These are phyloP conservation scores for Didymella pomorum DNA, from an alignment of 2,329 filamentous ascomycete species.

Conservation along the genomic window DNA sequence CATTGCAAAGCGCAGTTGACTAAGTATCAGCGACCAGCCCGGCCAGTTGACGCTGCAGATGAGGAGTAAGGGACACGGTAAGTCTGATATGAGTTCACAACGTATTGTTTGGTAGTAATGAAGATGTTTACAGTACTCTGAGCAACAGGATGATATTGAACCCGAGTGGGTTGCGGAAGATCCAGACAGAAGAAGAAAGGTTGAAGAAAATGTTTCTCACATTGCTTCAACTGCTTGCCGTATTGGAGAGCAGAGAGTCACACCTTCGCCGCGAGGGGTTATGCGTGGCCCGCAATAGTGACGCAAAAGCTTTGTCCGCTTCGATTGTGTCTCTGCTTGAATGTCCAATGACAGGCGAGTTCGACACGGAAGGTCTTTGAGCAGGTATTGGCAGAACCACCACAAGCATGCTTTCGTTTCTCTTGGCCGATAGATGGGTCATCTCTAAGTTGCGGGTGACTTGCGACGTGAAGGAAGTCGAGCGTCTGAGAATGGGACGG, in stretches of 20 bases:
- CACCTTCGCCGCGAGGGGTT: not conserved
- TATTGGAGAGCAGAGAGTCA: conserved; percentile 2
- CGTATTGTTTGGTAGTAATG: not conserved
- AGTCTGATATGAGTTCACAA: not conserved
- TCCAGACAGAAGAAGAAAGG: too few species aligned
- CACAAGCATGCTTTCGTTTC: not conserved
- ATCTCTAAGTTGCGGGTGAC: conserved; percentile 1
- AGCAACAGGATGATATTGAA: not conserved
- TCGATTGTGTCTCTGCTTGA: not conserved
- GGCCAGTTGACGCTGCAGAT: not conserved
- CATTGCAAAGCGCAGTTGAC: conserved; percentile 3
- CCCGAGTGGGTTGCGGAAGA: too few species aligned
- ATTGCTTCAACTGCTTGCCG: not conserved
- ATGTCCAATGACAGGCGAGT: not conserved
- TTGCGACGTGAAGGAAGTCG: not conserved
- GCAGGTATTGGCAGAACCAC: not conserved
- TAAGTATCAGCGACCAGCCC: not conserved
- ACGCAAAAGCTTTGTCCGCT: conserved; percentile 5
- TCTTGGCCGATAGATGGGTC: not conserved
- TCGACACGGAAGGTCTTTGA: not conserved
- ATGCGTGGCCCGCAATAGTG: not conserved
- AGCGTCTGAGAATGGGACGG: conserved; percentile 10
- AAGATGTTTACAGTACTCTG: not conserved
- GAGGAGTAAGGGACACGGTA: not conserved
- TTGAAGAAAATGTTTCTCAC: not conserved